These are phyloP conservation scores for Podospora anserina DNA, from an alignment of 495 filamentous ascomycete genomes.

Conservation along the genomic window DNA sequence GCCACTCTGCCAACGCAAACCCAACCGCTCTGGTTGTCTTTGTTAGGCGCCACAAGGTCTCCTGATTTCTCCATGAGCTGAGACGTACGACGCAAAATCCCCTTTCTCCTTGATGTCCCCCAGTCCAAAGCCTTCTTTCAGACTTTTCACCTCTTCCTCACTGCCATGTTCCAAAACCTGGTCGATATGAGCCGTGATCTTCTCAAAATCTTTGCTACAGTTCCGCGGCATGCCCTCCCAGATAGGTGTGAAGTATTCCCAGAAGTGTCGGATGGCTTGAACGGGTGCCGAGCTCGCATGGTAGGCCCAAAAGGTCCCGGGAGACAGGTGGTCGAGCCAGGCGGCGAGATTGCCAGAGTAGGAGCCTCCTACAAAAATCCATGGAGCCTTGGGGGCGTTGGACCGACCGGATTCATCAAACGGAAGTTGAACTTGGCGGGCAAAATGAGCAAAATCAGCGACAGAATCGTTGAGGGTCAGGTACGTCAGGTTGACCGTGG, in stretches of 20 bases:
- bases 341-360: constrained; percentile 61
- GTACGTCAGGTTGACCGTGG: constrained; percentile 54
- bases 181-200: constrained; percentile 58
- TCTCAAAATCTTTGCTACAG: constrained; percentile 54
- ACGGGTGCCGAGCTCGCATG: constrained; percentile 61
- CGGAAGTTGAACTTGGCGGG: constrained; percentile 52
- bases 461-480: constrained; percentile 59
- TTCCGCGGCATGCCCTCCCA: constrained; percentile 59
- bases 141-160: constrained; percentile 38
- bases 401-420: constrained; percentile 53
- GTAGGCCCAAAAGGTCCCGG: constrained; percentile 66
- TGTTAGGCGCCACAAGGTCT: background rate
- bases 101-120: constrained; percentile 51
- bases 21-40: constrained; percentile 36
- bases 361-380: constrained; percentile 59
- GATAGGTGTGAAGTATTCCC: constrained; percentile 61
- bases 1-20: constrained; percentile 54
- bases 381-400: constrained; percentile 58
- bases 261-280: constrained; percentile 58
- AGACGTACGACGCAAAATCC: constrained; percentile 52
- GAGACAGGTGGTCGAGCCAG: constrained; percentile 55
- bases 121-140: constrained; percentile 58
- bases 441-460: constrained; percentile 58
- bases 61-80: background rate
- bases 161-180: constrained; percentile 40